Evolutionary conservation across 225 moss, liverwort and hornwort genomes (phyloP).

Genomic region (Marchantia polymorpha): DNA sequence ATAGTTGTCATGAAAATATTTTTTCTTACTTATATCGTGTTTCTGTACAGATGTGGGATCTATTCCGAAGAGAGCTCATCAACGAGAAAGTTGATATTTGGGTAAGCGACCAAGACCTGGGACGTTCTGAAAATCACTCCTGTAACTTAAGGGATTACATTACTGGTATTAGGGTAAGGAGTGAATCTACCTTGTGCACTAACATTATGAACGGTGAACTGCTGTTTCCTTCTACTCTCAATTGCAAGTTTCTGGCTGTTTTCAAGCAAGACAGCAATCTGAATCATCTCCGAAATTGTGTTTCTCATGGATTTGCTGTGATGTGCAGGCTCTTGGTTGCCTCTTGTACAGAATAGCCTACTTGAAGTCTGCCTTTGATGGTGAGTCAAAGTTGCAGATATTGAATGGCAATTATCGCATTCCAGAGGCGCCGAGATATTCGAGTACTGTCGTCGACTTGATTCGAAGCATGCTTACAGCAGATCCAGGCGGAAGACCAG

Average conservation of each 20-base stretch:
- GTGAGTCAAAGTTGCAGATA: conserved; percentile 96
- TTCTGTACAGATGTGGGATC: conserved; percentile 89
- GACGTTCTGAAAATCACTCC: background rate
- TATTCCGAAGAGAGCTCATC: conserved; percentile 85
- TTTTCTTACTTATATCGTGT: conserved; percentile 2
- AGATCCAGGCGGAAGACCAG: conserved; percentile 92
- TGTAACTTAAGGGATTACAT: background rate
- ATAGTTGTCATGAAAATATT: background rate
- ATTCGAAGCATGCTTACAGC: conserved; percentile 91
- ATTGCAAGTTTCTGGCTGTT: too few species aligned
- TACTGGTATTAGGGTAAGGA: background rate
- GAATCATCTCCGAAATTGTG: background rate
- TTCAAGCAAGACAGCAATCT: background rate
- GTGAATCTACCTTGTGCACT: background rate
- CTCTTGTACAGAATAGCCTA: conserved; percentile 85
- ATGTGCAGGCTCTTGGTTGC: conserved; percentile 88
- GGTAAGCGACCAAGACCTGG: conserved; percentile 45
- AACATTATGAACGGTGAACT: too few species aligned
- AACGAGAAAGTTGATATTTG: conserved; percentile 98
- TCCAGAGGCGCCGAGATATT: conserved; percentile 87
- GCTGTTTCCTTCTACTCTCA: too few species aligned
- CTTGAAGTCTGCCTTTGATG: conserved; percentile 88
- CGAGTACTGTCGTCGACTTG: conserved; percentile 62
- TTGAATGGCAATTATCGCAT: conserved; percentile 94
- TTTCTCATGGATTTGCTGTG: conserved; percentile 2